Base-by-base conservation (phyloP, 495 filamentous ascomycete genomes). In the Daldinia childiae region DNA sequence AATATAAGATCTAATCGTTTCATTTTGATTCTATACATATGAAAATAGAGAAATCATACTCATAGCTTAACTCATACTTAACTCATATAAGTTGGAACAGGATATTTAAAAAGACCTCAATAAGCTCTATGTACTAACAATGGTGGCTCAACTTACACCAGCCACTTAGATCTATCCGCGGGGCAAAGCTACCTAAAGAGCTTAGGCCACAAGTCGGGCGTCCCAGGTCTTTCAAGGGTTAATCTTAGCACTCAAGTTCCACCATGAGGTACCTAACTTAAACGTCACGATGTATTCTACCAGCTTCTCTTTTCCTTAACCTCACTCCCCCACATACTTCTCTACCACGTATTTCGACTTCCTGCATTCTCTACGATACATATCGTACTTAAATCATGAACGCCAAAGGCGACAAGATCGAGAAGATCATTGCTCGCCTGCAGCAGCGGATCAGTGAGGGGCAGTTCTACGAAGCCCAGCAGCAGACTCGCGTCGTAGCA, bases 401-500 rank as follows among this genome's bases (percentile, higher is more conserved):
- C 57, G 71, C 29, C 59, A 80, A 77, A 56, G 76, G 69, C 74
- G 79, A 80, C 76, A 85, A 83, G 74, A 84, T 85, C 74, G 80
- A 82, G 41, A 80, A 80, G 70, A 85, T 85, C 78, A 84, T 85
- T 68, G 77, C 82, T 56, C 82, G 83, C 12, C 79, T 85, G 61
- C 81, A 85, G 65, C 68, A 66, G 81, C 96, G 95, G 77, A 98
- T 97, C 79, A 86, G 89, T 68, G 93, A 95, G 80, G 96, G 95
- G 66, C 88, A 93, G 74, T 97, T 88, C 84, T 99, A 99, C 82
- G 95, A 99, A 86, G 95, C 95, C 59, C 93, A 97, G 79, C 95
- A 99, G 79, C 96, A 99, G 83, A 90, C 97, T 64, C 92, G 95
- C 38, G 93, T 97, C 32, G 93, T 98, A 71, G 92, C 94, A 36